phyloP scores from a whole-genome alignment of 768 basidiomycete genomes.

The Chiua virens region DNA sequence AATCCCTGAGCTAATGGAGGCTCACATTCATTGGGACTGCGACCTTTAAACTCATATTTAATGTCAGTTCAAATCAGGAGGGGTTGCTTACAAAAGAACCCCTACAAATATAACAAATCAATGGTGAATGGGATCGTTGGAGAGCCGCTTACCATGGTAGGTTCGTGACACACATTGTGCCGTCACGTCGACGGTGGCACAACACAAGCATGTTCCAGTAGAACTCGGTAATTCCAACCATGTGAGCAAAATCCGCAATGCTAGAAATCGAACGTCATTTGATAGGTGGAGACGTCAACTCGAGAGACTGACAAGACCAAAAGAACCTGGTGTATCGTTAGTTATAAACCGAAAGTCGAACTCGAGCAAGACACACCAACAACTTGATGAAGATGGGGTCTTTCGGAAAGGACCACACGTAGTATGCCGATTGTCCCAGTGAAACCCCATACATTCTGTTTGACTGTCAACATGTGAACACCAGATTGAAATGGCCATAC shows the following conservation, averaged over 20 bases:
- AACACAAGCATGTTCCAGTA: constrained; percentile 3
- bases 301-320: constrained; percentile 8
- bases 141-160: constrained; percentile 11
- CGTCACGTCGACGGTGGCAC: constrained; percentile 1
- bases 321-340: constrained; percentile 5
- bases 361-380: constrained; percentile 2
- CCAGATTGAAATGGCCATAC: neutral
- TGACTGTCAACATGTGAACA: neutral
- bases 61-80: neutral
- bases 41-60: neutral
- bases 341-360: neutral
- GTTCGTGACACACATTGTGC: neutral
- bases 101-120: neutral
- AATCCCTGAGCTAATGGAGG: neutral
- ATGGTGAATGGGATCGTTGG: neutral
- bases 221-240: constrained; percentile 2
- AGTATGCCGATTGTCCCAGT: constrained; percentile 2
- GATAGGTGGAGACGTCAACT: neutral
- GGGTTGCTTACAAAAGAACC: constrained; percentile 5
- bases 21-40: constrained; percentile 9
- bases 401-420: constrained; percentile 4
- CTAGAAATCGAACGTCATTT: constrained; percentile 2
- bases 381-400: constrained; percentile 7
- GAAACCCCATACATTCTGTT: constrained; percentile 13
- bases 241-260: constrained; percentile 1